Evolutionary conservation across 2,329 filamentous ascomycete species (phyloP).

Genomic region (Cladosporium sp.): DNA sequence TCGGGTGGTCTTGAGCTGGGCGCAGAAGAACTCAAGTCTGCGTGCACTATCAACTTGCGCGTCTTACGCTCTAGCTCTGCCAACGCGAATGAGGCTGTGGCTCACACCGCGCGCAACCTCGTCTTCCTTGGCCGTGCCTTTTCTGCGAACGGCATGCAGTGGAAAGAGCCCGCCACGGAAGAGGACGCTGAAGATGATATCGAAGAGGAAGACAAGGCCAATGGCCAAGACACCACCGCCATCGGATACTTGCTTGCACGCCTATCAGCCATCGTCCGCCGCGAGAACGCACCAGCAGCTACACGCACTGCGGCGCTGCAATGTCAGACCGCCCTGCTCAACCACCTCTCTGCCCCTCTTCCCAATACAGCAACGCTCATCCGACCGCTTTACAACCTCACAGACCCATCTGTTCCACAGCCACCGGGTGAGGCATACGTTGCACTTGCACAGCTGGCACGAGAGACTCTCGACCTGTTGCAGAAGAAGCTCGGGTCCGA

Average conservation of each 20-base stretch:
- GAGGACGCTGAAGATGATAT: slow-evolving; percentile 39
- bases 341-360: slow-evolving; percentile 54
- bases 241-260: slow-evolving; percentile 75
- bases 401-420: slow-evolving; percentile 67
- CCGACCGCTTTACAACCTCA: slow-evolving; percentile 73
- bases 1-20: slow-evolving; percentile 67
- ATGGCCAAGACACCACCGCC: slow-evolving; percentile 38
- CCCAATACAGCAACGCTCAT: slow-evolving; percentile 63
- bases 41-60: slow-evolving; percentile 54
- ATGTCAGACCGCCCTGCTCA: slow-evolving; percentile 66
- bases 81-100: slow-evolving; percentile 62
- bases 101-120: slow-evolving; percentile 74
- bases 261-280: slow-evolving; percentile 72
- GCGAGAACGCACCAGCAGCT: slow-evolving; percentile 61
- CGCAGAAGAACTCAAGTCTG: slow-evolving; percentile 58
- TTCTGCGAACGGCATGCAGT: slow-evolving; percentile 53
- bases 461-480: slow-evolving; percentile 74
- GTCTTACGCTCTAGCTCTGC: slow-evolving; percentile 61
- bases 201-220: slow-evolving; percentile 40
- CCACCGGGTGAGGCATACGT: slow-evolving; percentile 56
- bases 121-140: slow-evolving; percentile 71
- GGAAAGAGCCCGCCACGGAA: slow-evolving; percentile 40
- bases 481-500: slow-evolving; percentile 81
- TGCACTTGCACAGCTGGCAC: slow-evolving; percentile 64
- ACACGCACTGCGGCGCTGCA: slow-evolving; percentile 67